Percentiles rank a stretch among this genome's conserved stretches.
Evolutionary conservation across 1,284 basidiomycete genomes (phyloP).

Genomic region (Ustilago loliicola): DNA sequence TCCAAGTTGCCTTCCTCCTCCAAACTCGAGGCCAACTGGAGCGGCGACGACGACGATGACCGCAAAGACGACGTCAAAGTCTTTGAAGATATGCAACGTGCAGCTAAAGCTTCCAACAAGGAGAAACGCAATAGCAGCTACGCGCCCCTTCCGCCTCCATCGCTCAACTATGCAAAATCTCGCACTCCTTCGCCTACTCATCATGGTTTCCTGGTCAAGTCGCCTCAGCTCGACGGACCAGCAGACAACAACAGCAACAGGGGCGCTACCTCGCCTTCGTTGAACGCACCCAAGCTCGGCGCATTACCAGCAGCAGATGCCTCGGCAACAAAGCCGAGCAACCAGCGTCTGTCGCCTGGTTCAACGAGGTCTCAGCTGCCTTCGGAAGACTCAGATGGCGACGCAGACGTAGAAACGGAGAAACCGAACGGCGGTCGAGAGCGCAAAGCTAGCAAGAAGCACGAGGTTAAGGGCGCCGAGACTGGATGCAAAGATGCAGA

Average conservation of each 20-base stretch:
- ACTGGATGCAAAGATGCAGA: neutral
- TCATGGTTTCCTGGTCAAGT: conserved; percentile 30
- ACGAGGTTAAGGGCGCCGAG: neutral
- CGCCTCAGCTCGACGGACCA: conserved; percentile 31
- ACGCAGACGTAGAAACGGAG: conserved; percentile 47
- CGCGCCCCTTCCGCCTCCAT: conserved; percentile 33
- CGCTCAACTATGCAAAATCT: conserved; percentile 33
- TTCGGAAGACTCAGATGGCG: conserved; percentile 41
- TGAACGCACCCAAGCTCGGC: conserved; percentile 11
- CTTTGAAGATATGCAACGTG: conserved; percentile 34
- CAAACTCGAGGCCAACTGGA: conserved; percentile 48
- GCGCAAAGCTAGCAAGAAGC: conserved; percentile 19
- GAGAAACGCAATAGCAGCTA: conserved; percentile 26
- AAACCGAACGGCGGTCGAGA: conserved; percentile 12
- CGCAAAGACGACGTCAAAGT: conserved; percentile 37
- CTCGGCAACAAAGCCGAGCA: neutral
- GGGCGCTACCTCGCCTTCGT: conserved; percentile 1
- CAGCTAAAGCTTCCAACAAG: conserved; percentile 41
- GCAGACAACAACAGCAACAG: neutral
- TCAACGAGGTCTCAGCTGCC: conserved; percentile 23
- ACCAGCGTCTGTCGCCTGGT: conserved; percentile 27
- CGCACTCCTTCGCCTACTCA: conserved; percentile 39
- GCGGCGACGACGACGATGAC: conserved; percentile 49
- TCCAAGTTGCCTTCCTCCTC: conserved; percentile 35
- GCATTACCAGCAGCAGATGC: neutral